Evolutionary conservation across 345 rosid species (phyloP), one percentile per base, ranked within the genome.

Genomic region (Arabis alpina): DNA sequence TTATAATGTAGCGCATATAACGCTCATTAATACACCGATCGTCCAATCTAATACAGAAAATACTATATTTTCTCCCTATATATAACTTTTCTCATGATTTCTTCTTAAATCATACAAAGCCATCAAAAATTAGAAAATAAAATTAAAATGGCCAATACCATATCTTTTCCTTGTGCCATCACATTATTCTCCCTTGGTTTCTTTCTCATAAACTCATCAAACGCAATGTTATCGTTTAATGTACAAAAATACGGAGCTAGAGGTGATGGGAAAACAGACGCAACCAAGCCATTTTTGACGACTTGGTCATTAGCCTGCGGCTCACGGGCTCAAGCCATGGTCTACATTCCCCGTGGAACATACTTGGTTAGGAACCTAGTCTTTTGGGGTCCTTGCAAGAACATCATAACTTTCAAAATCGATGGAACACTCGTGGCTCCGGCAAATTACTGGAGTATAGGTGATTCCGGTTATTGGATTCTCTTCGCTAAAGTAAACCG

Each of bases 281-380:
- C 91, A 2, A 84, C 87, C 75, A 71, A 68, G 42, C 53, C 91
- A 16, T 86, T 88, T 59, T 66, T 69, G 8, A 61, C 41, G 1
- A 88, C 85, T 23, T 88, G 91, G 94, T 24, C 73, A 2, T 10
- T 64, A 19, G 91, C 91, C 0, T 84, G 94, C 13, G 27, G 59
- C 41, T 88, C 91, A 11, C 27, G 62, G 6, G 61, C 14, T 7
- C 71, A 82, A 8, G 81, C 91, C 24, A 82, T 71, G 23, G 66
- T 88, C 54, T 77, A 85, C 52, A 78, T 84, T 11, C 91, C 91
- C 0, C 64, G 67, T 6, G 91, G 91, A 54, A 82, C 73, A 24
- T 88, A 78, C 66, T 49, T 80, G 66, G 63, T 80, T 24, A 25
- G 49, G 12, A 73, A 73, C 11, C 56, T 80, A 50, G 81, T 61